These are phyloP conservation scores for Lactifluus pinguis DNA, from an alignment of 768 basidiomycete species.

Conservation along the genomic window DNA sequence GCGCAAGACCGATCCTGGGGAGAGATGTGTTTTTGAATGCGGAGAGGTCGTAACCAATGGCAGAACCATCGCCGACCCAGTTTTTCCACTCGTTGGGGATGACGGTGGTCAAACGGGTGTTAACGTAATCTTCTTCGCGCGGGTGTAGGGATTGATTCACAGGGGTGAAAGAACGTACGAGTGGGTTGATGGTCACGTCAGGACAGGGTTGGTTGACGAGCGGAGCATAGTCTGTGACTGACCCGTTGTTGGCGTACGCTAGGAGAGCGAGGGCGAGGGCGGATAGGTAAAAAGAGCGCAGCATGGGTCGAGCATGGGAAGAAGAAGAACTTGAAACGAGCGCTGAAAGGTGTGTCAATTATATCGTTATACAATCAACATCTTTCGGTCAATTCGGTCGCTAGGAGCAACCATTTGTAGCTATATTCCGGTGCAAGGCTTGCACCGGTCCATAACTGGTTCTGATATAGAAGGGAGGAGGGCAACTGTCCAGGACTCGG, in stretches of 20 bases:
- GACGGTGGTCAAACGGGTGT: slow-evolving; percentile 32
- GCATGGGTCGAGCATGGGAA: neutral
- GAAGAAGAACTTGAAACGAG: too few relatives aligned
- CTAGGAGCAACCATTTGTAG: too few relatives aligned
- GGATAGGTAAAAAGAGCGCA: neutral
- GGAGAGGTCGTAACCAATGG: slow-evolving; percentile 44
- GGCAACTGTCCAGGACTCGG: too few relatives aligned
- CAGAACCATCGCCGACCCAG: slow-evolving; percentile 50
- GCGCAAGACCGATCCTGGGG: slow-evolving; percentile 51
- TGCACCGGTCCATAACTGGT: too few relatives aligned
- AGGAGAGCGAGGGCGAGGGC: neutral
- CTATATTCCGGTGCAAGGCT: too few relatives aligned
- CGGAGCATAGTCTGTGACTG: slow-evolving; percentile 46
- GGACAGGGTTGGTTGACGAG: slow-evolving; percentile 41
- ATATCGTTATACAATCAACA: too few relatives aligned
- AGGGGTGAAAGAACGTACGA: slow-evolving; percentile 45
- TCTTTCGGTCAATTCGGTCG: too few relatives aligned
- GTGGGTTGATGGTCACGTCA: slow-evolving; percentile 34
- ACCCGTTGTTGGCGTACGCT: neutral
- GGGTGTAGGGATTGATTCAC: slow-evolving; percentile 43
- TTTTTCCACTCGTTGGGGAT: slow-evolving; percentile 43
- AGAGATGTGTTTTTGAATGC: slow-evolving; percentile 29
- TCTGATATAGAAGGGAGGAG: too few relatives aligned
- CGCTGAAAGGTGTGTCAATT: too few relatives aligned
- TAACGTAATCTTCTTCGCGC: slow-evolving; percentile 40